Evolutionary conservation across 106 monocot species (phyloP), one percentile per base, ranked within the genome.

Genomic region (Alisma plantagoaquatica): DNA sequence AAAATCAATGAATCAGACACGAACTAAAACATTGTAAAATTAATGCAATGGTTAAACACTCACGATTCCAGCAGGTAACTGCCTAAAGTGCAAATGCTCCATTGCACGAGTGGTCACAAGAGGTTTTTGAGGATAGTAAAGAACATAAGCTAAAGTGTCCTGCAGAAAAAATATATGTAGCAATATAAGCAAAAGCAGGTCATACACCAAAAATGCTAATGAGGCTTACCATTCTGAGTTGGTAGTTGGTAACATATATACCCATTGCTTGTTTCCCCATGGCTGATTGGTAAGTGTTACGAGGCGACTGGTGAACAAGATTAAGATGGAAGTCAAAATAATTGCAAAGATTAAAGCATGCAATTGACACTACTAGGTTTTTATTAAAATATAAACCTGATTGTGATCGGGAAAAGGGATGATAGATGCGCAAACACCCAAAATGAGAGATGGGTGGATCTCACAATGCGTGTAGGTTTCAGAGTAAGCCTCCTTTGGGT

Each of bases 251-350:
- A 5, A 98, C 96, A 55, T 98, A 98, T 5, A 98, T 98, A 23
- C 96, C 96, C 96, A 98, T 98, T 9, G 96, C 96, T 79, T 98
- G 96, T 43, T 98, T 98, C 10, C 96, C 96, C 96, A 98, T 98
- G 24, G 96, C 96, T 45, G 96, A 98, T 31, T 98, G 96, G 49
- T 98, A 98, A 43, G 96, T 98, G 64, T 98, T 98, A 85, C 96
- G 88, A 48, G 96, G 96, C 23, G 89, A 89, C 96, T 98, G 71
- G 33, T 17, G 54, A 2, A 73, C n/a, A 23, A 25, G 65, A 54
- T 10, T 20, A 46, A 57, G 52, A 46, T 30, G 43, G 31, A 45
- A 23, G 32, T 14, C 23, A 6, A 8, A 41, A 49, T 10, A 45
- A 31, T 9, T 31, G 14, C 12, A 16, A 56, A 10, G 2, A 10